These are phyloP conservation scores for Wickerhamiella sorbophila DNA, from an alignment of 805 yeast genomes.

Conservation along the genomic window DNA sequence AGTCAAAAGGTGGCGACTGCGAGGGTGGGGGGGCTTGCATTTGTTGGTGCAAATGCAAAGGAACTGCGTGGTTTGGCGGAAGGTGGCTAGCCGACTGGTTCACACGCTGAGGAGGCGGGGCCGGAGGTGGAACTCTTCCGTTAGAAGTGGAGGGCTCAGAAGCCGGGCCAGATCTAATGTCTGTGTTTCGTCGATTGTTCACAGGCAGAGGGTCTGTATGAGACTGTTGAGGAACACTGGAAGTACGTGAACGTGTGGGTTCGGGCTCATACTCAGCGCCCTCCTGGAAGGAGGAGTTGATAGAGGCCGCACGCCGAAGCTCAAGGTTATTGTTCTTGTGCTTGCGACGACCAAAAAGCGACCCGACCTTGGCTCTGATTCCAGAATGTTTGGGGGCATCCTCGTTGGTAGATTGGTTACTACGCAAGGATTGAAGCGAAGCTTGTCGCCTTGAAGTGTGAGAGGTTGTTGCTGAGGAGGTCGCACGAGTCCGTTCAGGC, in stretches of 20 bases:
- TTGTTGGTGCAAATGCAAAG: background rate
- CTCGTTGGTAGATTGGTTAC: background rate
- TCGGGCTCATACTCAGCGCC: too few relatives aligned
- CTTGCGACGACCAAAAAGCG: constrained; percentile 24
- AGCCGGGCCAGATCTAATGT: background rate
- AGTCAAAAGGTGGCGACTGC: background rate
- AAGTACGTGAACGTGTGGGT: background rate
- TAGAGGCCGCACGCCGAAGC: constrained; percentile 11
- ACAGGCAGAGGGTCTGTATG: background rate
- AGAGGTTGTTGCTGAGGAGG: background rate
- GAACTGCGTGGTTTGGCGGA: background rate
- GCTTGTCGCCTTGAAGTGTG: constrained; percentile 1
- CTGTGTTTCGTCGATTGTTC: background rate
- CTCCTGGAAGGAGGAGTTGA: constrained; percentile 1
- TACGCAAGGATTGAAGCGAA: background rate
- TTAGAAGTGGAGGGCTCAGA: background rate
- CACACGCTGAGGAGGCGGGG: constrained; percentile 1
- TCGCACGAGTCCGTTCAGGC: background rate
- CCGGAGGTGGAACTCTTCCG: constrained; percentile 1
- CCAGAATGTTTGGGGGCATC: background rate
- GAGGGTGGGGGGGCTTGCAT: background rate
- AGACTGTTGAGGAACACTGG: background rate
- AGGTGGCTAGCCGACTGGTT: background rate
- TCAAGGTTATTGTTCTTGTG: constrained; percentile 11
- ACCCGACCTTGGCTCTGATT: constrained; percentile 23